Base-by-base conservation (phyloP, 306 rosid species). In the Lotus japonicus region DNA sequence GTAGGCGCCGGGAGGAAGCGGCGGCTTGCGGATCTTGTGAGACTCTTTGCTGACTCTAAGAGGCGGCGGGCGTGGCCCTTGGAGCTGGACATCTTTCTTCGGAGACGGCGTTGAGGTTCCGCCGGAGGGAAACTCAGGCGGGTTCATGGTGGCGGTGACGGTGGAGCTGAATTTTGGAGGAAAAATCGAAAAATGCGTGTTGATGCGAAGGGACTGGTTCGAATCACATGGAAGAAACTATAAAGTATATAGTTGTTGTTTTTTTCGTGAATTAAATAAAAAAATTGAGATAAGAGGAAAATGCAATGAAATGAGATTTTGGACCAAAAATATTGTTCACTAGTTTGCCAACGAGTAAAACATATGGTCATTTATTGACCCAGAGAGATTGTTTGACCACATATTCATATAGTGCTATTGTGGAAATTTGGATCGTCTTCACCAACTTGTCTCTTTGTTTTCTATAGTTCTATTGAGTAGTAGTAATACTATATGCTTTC, bases 1-100 rank as follows among this genome's bases (percentile, higher is more conserved):
- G 11, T 44, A 68, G 16, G 67, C 70, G 13, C 58, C 16, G 0
- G 82, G 73, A 5, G 72, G 87, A 2, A 70, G 84, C 48, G 96
- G 91, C 6, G 96, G 98, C 72, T 94, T 94, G 9, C 76, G 73
- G 80, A 90, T 94, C 80, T 81, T 83, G 84, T 78, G 86, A 5
- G 98, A 94, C 0, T 82, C 92, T 64, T 85, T 86, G 77, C 64
- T 88, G 87, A 92, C 86, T 33, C 66, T 80, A 67, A 92, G 92
- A 0, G 89, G 97, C 3, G 94, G 69, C 1, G 97, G 98, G 5
- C 97, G 94, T 12, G 88, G 85, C 14, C 98, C 98, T 58, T 82
- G 96, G 28, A 92, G 70, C 11, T 85, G 97, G 23, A 84, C 46
- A 74, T 86, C 96, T 58, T 71, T 80, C 73, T 66, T 83, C 0